phyloP scores from a whole-genome alignment of 2,329 filamentous ascomycete species.

The Aspergillus fijiensis region DNA sequence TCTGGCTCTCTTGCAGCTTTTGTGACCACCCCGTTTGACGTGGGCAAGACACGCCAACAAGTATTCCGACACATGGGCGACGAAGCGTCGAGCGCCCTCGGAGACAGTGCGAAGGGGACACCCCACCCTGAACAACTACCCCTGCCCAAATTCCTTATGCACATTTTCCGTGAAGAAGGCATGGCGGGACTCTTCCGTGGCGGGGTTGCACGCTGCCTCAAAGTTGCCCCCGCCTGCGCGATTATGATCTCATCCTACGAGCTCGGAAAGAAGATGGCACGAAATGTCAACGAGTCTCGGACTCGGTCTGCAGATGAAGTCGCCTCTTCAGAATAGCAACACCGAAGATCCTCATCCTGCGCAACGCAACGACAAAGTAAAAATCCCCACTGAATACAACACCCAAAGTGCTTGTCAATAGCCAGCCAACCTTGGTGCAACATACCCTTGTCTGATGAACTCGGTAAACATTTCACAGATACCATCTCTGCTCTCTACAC shows the following conservation, averaged over 20 bases:
- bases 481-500: slow-evolving; percentile 13
- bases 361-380: not conserved
- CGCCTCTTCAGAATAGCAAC: slow-evolving; percentile 20
- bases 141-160: slow-evolving; percentile 81
- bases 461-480: slow-evolving; percentile 7
- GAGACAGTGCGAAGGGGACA: slow-evolving; percentile 20
- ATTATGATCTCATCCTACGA: slow-evolving; percentile 99
- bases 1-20: slow-evolving; percentile 85
- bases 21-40: slow-evolving; percentile 92
- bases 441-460: slow-evolving; percentile 2
- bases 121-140: slow-evolving; percentile 67
- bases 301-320: slow-evolving; percentile 31
- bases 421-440: not conserved
- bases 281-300: slow-evolving; percentile 65
- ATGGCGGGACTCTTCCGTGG: slow-evolving; percentile 79
- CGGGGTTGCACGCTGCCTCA: slow-evolving; percentile 87
- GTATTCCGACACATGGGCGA: slow-evolving; percentile 65
- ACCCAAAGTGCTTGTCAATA: not conserved
- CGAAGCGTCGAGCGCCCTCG: slow-evolving; percentile 22
- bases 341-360: not conserved
- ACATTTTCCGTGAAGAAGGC: slow-evolving; percentile 88
- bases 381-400: not conserved
- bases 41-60: slow-evolving; percentile 94
- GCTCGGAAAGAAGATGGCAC: slow-evolving; percentile 85
- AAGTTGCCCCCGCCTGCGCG: slow-evolving; percentile 92